Conservation (phyloP, 306 rosid genomes). For the Gleditsia sinensis region DNA sequence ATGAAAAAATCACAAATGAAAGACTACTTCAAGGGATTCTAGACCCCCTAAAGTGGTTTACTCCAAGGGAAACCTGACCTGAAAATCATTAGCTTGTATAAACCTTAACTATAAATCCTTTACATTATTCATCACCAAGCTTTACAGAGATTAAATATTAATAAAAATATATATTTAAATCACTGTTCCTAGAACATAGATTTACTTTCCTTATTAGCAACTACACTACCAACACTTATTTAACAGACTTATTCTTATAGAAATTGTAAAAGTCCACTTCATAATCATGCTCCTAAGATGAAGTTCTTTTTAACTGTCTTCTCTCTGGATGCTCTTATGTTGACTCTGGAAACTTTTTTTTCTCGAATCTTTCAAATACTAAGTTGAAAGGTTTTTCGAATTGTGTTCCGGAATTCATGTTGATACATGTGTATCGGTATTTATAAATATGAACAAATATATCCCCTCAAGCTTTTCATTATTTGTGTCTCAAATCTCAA, state of each 20-base stretch:
- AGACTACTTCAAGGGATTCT: background rate
- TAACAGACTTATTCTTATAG: background rate
- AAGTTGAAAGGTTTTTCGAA: background rate
- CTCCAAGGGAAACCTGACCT: background rate
- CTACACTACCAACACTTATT: background rate
- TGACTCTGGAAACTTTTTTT: background rate
- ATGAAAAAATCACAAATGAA: background rate
- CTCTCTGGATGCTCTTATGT: background rate
- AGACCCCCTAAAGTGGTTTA: background rate
- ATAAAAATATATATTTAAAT: background rate
- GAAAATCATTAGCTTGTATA: background rate
- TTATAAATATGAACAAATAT: background rate
- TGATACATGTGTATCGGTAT: conserved; percentile 9
- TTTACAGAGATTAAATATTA: background rate
- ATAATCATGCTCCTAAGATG: background rate
- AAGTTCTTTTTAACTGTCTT: conserved; percentile 11
- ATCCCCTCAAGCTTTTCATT: background rate
- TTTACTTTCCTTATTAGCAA: background rate
- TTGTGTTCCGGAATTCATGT: conserved; percentile 8
- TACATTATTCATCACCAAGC: background rate
- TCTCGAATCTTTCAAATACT: background rate
- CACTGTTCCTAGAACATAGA: background rate
- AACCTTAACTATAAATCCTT: background rate
- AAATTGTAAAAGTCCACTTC: background rate
- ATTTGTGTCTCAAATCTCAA: background rate